phyloP scores from a whole-genome alignment of 768 basidiomycete genomes.

The Tylopilus sp. region DNA sequence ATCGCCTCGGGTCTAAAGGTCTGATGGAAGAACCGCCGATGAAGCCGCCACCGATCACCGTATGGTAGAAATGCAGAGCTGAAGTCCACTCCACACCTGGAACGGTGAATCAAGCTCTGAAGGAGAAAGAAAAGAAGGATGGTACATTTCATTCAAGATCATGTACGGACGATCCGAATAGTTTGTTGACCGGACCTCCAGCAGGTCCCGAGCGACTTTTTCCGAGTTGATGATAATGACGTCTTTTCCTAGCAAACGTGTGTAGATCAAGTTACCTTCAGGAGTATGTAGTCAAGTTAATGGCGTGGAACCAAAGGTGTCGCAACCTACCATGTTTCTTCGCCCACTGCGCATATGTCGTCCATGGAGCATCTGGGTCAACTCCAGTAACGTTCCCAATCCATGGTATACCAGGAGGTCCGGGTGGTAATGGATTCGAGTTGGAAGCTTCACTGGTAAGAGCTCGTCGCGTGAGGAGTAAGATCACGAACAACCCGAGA shows the following conservation, averaged over 20 bases:
- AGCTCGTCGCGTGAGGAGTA: no score
- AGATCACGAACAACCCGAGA: no score
- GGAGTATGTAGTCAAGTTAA: background rate
- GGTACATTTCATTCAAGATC: background rate
- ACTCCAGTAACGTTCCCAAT: background rate
- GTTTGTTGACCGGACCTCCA: background rate
- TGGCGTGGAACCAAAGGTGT: background rate
- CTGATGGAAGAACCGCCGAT: no score
- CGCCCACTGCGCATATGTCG: background rate
- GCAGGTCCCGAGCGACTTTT: background rate
- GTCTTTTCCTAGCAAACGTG: background rate
- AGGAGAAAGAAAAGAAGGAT: background rate
- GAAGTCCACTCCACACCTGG: background rate
- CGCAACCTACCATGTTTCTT: background rate
- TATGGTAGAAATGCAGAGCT: background rate
- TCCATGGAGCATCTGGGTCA: background rate
- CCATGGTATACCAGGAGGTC: background rate
- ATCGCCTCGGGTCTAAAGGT: no score
- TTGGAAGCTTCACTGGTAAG: no score
- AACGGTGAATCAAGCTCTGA: background rate
- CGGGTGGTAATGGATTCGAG: background rate
- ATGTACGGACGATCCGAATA: background rate
- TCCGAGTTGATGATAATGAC: background rate
- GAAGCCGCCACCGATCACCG: background rate
- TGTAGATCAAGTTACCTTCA: background rate